Evolutionary conservation across 768 basidiomycete genomes (phyloP).

Genomic region (Lactarius trivialis): DNA sequence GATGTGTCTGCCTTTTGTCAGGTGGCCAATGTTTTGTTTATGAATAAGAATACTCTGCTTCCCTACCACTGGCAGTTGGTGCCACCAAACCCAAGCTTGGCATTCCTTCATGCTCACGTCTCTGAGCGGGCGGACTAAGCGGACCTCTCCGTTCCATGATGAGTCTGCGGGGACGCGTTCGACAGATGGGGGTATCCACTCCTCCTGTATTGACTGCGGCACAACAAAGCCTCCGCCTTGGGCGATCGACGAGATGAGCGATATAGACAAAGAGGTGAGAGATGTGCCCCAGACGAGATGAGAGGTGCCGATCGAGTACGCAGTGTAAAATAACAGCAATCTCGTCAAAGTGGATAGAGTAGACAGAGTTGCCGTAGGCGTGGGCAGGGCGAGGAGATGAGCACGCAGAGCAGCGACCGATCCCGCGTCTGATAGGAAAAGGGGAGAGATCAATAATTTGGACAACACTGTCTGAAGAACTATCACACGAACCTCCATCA

Average conservation of each 20-base stretch:
- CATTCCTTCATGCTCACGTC: constrained; percentile 79
- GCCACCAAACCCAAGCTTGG: constrained; percentile 73
- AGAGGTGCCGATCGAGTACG: constrained; percentile 51
- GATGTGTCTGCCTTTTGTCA: constrained; percentile 55
- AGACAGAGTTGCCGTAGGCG: constrained; percentile 58
- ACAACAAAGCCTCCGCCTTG: constrained; percentile 73
- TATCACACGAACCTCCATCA: constrained; percentile 41
- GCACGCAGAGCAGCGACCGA: constrained; percentile 34
- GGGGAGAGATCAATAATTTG: constrained; percentile 7
- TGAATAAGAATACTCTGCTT: constrained; percentile 40
- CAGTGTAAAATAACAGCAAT: constrained; percentile 64
- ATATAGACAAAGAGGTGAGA: constrained; percentile 70
- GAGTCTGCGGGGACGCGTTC: constrained; percentile 14
- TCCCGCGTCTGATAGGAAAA: constrained; percentile 14
- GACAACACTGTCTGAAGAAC: constrained; percentile 5
- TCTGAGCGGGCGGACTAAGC: constrained; percentile 59
- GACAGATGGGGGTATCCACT: constrained; percentile 42
- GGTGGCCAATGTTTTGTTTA: constrained; percentile 51
- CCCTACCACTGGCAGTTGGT: constrained; percentile 45
- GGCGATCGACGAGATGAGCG: constrained; percentile 64
- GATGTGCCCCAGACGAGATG: constrained; percentile 76
- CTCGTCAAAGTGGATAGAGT: constrained; percentile 56
- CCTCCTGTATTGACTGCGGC: constrained; percentile 62
- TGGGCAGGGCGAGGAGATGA: constrained; percentile 64
- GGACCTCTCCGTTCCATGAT: constrained; percentile 30